Evolutionary conservation across 1,284 basidiomycete genomes (phyloP), one percentile per base, ranked within the genome.

Genomic region (Fomitopsis pinicola): DNA sequence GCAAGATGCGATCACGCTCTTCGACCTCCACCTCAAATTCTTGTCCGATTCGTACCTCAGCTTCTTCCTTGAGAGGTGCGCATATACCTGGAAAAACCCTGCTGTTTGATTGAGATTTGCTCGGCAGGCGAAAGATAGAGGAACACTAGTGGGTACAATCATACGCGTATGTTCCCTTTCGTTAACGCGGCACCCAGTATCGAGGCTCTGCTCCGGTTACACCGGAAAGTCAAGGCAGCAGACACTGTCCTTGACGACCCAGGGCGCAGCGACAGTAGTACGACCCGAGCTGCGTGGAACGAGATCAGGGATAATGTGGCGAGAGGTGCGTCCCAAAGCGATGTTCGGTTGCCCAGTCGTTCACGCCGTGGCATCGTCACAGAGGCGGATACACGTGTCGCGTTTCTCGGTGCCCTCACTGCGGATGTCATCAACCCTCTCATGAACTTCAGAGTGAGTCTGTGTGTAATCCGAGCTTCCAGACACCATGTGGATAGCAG

Each of bases 31-130:
- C 67, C 83, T 93, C 42, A 84, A 78, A 63, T 79, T 86, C 63
- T 72, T 93, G 55, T 79, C 83, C 36, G 90, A 93, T 66, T 89
- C 88, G 9, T 93, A 93, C 72, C 81, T 95, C 65, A 78, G 71
- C 64, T 95, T 95, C 79, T 95, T 95, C 75, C 83, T 86, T 72
- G 94, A 95, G 78, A 82, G 93, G 92, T 91, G 68, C 68, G 85
- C 33, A 33, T 38, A 38, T 2, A 5, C 4, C 7, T 3, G 38
- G 62, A n/a, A n/a, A 14, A 22, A n/a, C n/a, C n/a, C 55, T 42
- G 36, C 22, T 33, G 58, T 57, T 57, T 62, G 64, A 57, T 62
- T 62, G 68, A 63, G 26, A 22, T 17, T 15, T 59, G 19, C 55
- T 45, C 58, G 64, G 50, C 71, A 95, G 93, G 70, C 88, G 87